Conservation (phyloP, 192 early-diverging fungal species). For the Gamsiella multidivaricata region DNA sequence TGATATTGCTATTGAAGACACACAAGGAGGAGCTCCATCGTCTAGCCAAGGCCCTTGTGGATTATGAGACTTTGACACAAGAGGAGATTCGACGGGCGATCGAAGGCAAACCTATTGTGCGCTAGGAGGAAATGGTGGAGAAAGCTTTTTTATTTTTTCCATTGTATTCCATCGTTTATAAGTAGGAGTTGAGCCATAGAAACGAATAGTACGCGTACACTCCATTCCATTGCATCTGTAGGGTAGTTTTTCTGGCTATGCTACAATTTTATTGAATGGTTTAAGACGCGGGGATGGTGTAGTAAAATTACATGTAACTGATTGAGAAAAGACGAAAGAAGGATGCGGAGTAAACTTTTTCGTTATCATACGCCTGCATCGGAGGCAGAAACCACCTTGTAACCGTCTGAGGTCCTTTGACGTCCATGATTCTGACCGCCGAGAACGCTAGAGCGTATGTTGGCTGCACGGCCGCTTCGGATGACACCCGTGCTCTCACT, state of each 20-base stretch:
- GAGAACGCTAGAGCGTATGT: conserved; percentile 26
- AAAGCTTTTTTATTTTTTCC: background rate
- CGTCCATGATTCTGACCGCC: conserved; percentile 39
- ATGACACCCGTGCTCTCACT: conserved; percentile 25
- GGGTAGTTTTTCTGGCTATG: no score
- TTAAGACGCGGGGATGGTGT: no score
- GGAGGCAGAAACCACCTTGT: conserved; percentile 45
- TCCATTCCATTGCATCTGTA: no score
- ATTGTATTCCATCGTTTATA: background rate
- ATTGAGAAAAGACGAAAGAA: no score
- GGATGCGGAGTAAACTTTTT: background rate
- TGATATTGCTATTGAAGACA: conserved; percentile 73
- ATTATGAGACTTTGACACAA: conserved; percentile 92
- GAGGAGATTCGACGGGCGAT: conserved; percentile 88
- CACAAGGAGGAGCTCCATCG: conserved; percentile 91
- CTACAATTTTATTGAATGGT: no score
- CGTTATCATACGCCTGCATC: conserved; percentile 32
- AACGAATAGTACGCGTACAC: no score
- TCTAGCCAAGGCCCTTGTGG: conserved; percentile 91
- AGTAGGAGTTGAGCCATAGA: no score
- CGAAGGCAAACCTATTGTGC: conserved; percentile 71
- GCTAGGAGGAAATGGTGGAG: background rate
- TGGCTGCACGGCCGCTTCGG: conserved; percentile 13
- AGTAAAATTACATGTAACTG: no score
- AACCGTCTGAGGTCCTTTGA: conserved; percentile 53